Conservation (phyloP, 2,329 filamentous ascomycete species). For the Stenocarpella maydis region DNA sequence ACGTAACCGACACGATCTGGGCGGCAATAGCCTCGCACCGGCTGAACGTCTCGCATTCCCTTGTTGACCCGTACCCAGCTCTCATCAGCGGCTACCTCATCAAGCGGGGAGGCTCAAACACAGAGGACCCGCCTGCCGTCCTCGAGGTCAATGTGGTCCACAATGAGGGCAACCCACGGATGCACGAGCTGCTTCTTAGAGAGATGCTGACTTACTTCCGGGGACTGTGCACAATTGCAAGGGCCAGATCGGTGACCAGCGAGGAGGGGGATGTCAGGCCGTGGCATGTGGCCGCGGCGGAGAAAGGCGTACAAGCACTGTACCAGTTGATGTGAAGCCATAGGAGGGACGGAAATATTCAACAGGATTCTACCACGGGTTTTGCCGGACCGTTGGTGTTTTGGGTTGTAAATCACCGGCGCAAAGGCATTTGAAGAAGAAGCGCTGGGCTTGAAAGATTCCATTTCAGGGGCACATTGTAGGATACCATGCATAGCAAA, state of each 20-base stretch:
- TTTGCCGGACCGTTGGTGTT: background rate
- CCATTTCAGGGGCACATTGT: background rate
- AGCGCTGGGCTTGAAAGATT: conserved; percentile 4
- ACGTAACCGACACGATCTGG: conserved; percentile 79
- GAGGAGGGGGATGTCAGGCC: conserved; percentile 70
- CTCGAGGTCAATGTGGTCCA: conserved; percentile 73
- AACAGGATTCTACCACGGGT: background rate
- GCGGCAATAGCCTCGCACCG: conserved; percentile 74
- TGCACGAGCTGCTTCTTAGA: conserved; percentile 70
- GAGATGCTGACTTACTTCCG: conserved; percentile 77
- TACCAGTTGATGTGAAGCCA: conserved; percentile 67
- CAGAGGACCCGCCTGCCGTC: conserved; percentile 65
- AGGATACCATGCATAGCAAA: conserved; percentile 30
- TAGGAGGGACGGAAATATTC: background rate
- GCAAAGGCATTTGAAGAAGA: conserved; percentile 10
- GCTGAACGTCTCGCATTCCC: conserved; percentile 65
- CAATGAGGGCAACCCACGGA: conserved; percentile 59
- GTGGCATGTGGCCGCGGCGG: conserved; percentile 78
- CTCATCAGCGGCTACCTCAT: conserved; percentile 72
- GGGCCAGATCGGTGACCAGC: conserved; percentile 69
- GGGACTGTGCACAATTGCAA: conserved; percentile 72
- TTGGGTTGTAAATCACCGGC: background rate
- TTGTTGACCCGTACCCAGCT: conserved; percentile 63
- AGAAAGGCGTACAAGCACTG: conserved; percentile 73
- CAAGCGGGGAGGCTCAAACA: conserved; percentile 64